Conservation (phyloP, 306 rosid species). For the Benincasa hispida region DNA sequence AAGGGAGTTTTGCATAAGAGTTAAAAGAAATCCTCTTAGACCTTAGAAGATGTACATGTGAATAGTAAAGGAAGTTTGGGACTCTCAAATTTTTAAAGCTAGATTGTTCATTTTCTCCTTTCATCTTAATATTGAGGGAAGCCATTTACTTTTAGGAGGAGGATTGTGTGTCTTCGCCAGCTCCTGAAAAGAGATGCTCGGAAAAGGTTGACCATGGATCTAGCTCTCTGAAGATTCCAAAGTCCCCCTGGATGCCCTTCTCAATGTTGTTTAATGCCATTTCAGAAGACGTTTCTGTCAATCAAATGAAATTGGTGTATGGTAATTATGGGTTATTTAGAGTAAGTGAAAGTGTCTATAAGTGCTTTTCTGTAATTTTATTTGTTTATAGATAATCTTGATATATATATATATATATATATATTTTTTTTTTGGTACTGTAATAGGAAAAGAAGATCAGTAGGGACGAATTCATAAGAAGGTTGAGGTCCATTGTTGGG, state of each 20-base stretch:
- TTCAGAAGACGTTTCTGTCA: constrained; percentile 28
- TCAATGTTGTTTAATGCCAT: constrained; percentile 58
- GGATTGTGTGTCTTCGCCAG: constrained; percentile 5
- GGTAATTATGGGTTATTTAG: constrained; percentile 29
- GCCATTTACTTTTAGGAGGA: constrained; percentile 1
- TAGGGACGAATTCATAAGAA: constrained; percentile 56
- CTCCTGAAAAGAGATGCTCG: background rate
- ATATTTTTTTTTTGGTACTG: constrained; percentile 4
- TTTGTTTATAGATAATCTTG: background rate
- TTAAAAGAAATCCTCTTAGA: background rate
- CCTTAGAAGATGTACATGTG: background rate
- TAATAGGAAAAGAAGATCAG: constrained; percentile 48
- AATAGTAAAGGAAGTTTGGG: background rate
- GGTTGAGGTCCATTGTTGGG: constrained; percentile 67
- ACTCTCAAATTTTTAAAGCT: background rate
- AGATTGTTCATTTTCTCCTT: background rate
- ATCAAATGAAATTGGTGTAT: constrained; percentile 30
- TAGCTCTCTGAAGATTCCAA: constrained; percentile 31
- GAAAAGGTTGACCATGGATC: constrained; percentile 9
- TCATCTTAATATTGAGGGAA: background rate
- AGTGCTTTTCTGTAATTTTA: background rate
- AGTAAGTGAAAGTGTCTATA: constrained; percentile 27
- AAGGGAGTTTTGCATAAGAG: background rate
- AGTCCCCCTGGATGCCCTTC: constrained; percentile 80
- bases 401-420: too few relatives aligned